Evolutionary conservation across 371 early-diverging fungal genomes (phyloP).

Genomic region (Actinomucor elegans): DNA sequence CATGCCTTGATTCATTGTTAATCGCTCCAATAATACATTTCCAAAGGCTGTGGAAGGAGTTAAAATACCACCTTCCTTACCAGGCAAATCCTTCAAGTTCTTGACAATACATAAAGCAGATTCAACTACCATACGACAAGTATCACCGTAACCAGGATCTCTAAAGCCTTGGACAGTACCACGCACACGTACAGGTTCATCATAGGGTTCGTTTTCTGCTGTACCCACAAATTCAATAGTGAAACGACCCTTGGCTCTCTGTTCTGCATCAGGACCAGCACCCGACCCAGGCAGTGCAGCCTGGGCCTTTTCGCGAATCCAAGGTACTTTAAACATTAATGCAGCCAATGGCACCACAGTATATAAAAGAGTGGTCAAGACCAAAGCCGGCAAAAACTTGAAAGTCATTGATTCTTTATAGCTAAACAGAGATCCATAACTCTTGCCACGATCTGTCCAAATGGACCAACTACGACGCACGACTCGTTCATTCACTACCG

Average conservation of each 20-base stretch:
- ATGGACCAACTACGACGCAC: conserved; percentile 58
- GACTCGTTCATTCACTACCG: conserved; percentile 52
- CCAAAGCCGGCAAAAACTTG: conserved; percentile 40
- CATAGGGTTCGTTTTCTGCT: conserved; percentile 42
- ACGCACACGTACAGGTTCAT: conserved; percentile 48
- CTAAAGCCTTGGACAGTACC: conserved; percentile 55
- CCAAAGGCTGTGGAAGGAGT: conserved; percentile 79
- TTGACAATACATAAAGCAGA: conserved; percentile 59
- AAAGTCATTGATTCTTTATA: conserved; percentile 60
- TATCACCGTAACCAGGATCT: conserved; percentile 81
- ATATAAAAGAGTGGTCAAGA: conserved; percentile 34
- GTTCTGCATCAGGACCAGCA: conserved; percentile 59
- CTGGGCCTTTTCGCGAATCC: conserved; percentile 45
- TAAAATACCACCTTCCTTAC: conserved; percentile 64
- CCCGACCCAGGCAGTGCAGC: conserved; percentile 55
- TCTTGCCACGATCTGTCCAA: conserved; percentile 36
- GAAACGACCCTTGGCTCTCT: conserved; percentile 45
- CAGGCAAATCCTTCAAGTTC: conserved; percentile 44
- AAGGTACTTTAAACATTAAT: conserved; percentile 33
- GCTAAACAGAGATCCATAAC: conserved; percentile 58
- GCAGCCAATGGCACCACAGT: conserved; percentile 30
- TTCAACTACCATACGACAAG: conserved; percentile 63
- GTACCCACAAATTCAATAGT: conserved; percentile 50
- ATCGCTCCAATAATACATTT: conserved; percentile 57
- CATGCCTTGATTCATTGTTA: conserved; percentile 54